Percentiles rank a stretch among this genome's conserved stretches.
Conservation (phyloP, 148 eudicot genomes). For the Vaccinium darrowii region DNA sequence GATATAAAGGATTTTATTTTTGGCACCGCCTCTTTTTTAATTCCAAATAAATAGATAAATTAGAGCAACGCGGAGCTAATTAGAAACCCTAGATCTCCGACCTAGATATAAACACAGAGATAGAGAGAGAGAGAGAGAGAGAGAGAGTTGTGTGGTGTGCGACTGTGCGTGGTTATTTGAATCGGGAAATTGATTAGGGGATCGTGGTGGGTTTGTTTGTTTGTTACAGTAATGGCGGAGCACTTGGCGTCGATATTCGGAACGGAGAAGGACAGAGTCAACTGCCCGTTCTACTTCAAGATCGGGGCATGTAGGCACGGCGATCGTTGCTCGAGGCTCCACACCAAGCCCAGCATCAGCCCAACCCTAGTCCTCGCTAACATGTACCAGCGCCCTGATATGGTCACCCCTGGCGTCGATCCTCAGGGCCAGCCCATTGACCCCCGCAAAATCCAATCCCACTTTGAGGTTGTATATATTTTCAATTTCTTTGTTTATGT, state of each 20-base stretch:
- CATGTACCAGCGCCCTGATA: conserved; percentile 86
- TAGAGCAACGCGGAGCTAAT: neutral
- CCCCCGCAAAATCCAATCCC: conserved; percentile 66
- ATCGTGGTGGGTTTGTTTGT: neutral
- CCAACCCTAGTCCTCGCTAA: conserved; percentile 74
- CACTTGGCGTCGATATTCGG: conserved; percentile 90
- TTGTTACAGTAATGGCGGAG: conserved; percentile 53
- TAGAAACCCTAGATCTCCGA: neutral
- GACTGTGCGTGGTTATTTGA: neutral
- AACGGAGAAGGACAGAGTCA: conserved; percentile 87
- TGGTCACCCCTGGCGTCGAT: conserved; percentile 83
- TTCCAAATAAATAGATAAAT: neutral
- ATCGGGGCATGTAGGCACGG: conserved; percentile 94
- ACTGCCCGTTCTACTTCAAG: conserved; percentile 90
- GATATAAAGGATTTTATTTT: neutral
- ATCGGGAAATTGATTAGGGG: neutral
- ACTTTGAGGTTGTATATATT: conserved; percentile 52
- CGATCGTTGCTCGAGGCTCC: conserved; percentile 81
- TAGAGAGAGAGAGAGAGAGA: neutral
- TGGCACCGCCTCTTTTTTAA: neutral
- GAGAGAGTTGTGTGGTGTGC: neutral
- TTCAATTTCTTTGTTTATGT: neutral
- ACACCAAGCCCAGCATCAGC: conserved; percentile 73
- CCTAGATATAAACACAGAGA: neutral
- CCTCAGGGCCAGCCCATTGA: conserved; percentile 77